Conservation (phyloP, 225 moss, liverwort and hornwort genomes). For the Antitrichia curtipendula region DNA sequence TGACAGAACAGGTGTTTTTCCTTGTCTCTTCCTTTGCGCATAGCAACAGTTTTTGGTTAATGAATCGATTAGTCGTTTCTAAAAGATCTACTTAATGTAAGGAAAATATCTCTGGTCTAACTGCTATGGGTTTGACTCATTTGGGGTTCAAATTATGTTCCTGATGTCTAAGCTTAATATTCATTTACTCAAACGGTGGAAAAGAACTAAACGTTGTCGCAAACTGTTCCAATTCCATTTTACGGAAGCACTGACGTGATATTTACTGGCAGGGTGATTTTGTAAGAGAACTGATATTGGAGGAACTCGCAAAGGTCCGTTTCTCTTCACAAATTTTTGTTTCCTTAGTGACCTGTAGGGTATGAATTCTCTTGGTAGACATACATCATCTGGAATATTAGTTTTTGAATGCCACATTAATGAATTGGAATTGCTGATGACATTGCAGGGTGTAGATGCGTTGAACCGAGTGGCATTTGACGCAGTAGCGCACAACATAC, state of each 20-base stretch:
- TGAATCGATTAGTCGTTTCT: background rate
- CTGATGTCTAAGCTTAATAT: background rate
- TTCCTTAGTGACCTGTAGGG: background rate
- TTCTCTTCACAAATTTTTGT: background rate
- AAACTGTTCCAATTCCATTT: background rate
- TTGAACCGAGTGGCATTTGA: conserved; percentile 74
- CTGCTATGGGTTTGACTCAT: background rate
- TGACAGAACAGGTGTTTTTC: conserved; percentile 26
- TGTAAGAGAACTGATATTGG: conserved; percentile 79
- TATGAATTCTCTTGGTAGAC: background rate
- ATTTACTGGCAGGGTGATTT: conserved; percentile 57
- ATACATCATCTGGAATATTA: background rate
- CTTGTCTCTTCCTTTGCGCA: background rate
- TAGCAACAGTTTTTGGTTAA: background rate
- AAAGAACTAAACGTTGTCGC: background rate
- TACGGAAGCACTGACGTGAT: background rate
- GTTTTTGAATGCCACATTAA: background rate
- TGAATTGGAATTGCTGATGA: background rate
- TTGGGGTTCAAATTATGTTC: background rate
- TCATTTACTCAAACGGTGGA: background rate
- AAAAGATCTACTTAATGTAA: background rate
- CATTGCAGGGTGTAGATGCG: conserved; percentile 80
- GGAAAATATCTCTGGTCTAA: background rate
- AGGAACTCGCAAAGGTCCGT: conserved; percentile 77
- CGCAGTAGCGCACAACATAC: conserved; percentile 19